Conservation (phyloP, 1,139 yeast genomes). For the Kodamaea sp. region DNA sequence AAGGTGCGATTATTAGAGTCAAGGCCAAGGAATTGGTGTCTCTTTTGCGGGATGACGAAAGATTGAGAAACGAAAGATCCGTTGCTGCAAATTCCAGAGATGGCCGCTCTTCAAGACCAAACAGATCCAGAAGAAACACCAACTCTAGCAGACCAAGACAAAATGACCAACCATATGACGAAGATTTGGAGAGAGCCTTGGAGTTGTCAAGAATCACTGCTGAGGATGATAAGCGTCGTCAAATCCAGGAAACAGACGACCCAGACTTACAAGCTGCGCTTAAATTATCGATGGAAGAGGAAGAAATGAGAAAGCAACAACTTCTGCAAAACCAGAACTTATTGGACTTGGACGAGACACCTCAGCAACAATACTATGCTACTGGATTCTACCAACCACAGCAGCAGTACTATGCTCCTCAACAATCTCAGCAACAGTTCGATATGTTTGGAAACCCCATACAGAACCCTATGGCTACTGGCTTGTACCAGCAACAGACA, state of each 20-base stretch:
- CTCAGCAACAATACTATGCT: constrained; percentile 32
- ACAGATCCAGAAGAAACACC: constrained; percentile 22
- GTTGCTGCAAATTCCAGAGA: constrained; percentile 27
- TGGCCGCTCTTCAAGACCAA: constrained; percentile 21
- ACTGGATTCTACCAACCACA: constrained; percentile 38
- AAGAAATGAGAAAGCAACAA: constrained; percentile 64
- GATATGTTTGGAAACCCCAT: constrained; percentile 86
- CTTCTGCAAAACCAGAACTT: constrained; percentile 51
- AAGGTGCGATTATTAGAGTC: constrained; percentile 86
- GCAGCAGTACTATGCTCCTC: constrained; percentile 15
- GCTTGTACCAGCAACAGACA: constrained; percentile 29
- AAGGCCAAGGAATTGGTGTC: constrained; percentile 90
- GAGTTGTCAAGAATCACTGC: constrained; percentile 84
- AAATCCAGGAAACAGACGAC: constrained; percentile 50
- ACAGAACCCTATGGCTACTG: constrained; percentile 56
- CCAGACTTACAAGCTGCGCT: constrained; percentile 81
- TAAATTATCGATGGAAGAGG: constrained; percentile 84
- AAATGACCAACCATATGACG: constrained; percentile 59
- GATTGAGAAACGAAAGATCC: constrained; percentile 73
- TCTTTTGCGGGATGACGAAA: constrained; percentile 78
- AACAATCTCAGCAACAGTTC: constrained; percentile 36
- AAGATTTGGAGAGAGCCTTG: constrained; percentile 80
- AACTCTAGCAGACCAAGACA: constrained; percentile 14
- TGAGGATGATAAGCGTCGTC: constrained; percentile 60
- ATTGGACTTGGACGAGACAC: constrained; percentile 53